These are phyloP conservation scores for Epicoccum nigrum DNA, from an alignment of 2,329 filamentous ascomycete species.

Conservation along the genomic window DNA sequence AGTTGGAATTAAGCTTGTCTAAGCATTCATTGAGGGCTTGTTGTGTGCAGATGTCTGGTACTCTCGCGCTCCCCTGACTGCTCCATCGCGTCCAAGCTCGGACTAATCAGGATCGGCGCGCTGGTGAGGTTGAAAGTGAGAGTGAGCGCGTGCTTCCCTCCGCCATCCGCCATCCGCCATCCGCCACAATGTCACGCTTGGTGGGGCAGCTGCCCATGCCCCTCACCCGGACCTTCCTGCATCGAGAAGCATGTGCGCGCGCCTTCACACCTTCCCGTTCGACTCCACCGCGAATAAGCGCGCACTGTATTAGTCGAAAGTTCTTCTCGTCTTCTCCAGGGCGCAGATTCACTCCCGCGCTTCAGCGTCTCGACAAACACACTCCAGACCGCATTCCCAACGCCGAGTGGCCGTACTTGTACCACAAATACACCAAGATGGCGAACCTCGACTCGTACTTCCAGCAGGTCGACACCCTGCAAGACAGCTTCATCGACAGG, in stretches of 20 bases:
- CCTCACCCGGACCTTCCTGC: slow-evolving; percentile 26
- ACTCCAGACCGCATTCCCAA: slow-evolving; percentile 27
- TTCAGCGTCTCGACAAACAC: slow-evolving; percentile 22
- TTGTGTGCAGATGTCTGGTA: neutral
- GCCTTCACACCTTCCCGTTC: slow-evolving; percentile 41
- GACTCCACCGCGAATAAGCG: slow-evolving; percentile 43
- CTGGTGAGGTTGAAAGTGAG: slow-evolving; percentile 4
- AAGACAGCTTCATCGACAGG: slow-evolving; percentile 84
- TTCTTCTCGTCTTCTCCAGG: slow-evolving; percentile 18
- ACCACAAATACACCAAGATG: slow-evolving; percentile 61
- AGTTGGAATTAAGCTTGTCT: slow-evolving; percentile 5
- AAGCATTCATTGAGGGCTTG: slow-evolving; percentile 12
- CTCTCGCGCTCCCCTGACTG: neutral
- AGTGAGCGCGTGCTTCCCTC: slow-evolving; percentile 10
- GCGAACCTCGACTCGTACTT: slow-evolving; percentile 96
- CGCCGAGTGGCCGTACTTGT: slow-evolving; percentile 55
- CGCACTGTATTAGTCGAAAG: slow-evolving; percentile 19
- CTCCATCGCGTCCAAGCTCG: slow-evolving; percentile 7
- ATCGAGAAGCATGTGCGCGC: slow-evolving; percentile 18
- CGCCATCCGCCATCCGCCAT: slow-evolving; percentile 13
- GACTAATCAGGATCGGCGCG: slow-evolving; percentile 4
- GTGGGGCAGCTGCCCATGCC: slow-evolving; percentile 10
- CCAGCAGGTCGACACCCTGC: slow-evolving; percentile 83
- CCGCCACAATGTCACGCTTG: slow-evolving; percentile 16
- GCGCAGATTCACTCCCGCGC: slow-evolving; percentile 15